Conservation (phyloP, 768 basidiomycete species). For the Calocera cornea region DNA sequence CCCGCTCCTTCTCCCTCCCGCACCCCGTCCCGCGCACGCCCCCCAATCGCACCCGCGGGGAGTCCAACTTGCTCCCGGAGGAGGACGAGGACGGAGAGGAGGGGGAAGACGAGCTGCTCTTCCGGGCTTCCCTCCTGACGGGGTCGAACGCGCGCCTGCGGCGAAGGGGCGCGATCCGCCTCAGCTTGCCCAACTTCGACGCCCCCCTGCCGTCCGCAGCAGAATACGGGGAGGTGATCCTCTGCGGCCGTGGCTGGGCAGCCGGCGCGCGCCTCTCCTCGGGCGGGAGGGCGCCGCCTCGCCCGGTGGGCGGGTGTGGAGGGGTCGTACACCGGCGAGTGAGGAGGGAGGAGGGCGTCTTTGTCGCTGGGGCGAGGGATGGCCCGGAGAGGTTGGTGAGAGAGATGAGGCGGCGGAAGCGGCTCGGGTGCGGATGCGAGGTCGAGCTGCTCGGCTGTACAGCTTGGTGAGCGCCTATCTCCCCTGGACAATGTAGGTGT, state of each 20-base stretch:
- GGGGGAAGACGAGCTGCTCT: not conserved
- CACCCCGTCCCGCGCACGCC: not conserved
- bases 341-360: not conserved
- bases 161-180: not conserved
- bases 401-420: not conserved
- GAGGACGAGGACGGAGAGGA: not conserved
- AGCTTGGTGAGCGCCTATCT: not conserved
- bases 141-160: not conserved
- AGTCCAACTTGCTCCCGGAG: not conserved
- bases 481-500: not conserved
- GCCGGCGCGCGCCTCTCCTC: not conserved
- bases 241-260: not conserved
- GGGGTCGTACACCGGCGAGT: not conserved
- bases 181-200: not conserved
- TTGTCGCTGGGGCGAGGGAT: not conserved
- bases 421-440: not conserved
- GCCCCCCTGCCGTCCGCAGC: not conserved
- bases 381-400: not conserved
- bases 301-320: not conserved
- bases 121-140: not conserved
- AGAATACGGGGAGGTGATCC: not conserved
- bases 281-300: not conserved
- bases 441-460: not conserved
- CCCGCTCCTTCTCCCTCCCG: not conserved
- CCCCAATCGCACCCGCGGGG: not conserved